Base-by-base conservation (phyloP, 306 rosid genomes). In the Pueraria montana region DNA sequence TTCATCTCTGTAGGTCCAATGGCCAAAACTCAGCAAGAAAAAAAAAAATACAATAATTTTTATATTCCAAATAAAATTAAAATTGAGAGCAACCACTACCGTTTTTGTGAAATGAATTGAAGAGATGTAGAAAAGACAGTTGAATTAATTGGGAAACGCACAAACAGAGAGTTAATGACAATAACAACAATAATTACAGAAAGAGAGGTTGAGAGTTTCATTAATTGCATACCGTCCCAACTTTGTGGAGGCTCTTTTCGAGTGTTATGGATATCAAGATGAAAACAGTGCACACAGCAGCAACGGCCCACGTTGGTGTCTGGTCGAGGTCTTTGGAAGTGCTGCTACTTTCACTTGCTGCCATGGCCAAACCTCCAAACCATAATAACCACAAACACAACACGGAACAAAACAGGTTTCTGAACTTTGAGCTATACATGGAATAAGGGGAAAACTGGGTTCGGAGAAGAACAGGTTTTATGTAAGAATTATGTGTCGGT, bases 251-350 rank as follows among this genome's bases (percentile, higher is more conserved):
- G 72, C 87, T 43, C 84, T 84, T 91, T 83, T 95, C 98, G 75
- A 93, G 56, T 6, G 58, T 23, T 0, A 93, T 58, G 79, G 99
- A 95, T 30, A 93, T 67, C 76, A 95, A 49, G 58, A 95, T 90
- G 78, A 95, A 90, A 42, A 90, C 82, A 72, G 97, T 88, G 78
- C 93, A 95, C 1, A 95, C 98, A 65, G 84, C 89, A 32, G 99
- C 93, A 58, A 95, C 98, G 70, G 97, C 98, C 99, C 99, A 95
- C 0, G 99, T 93, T 9, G 98, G 97, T 52, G 99, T 95, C 84
- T 79, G 87, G 83, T 92, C 91, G n/a, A 95, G 96, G 7, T 88
- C 79, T 76, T 88, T 89, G 14, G 88, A 62, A 76, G 9, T 63
- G 45, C 70, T 24, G 23, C 74, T 59, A 20, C 77, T 56, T 40